A percentile compares a stretch with the other conserved stretches of the same genome.
phyloP scores from a whole-genome alignment of 2,329 filamentous ascomycete genomes.

The Acrocalymma vagum region DNA sequence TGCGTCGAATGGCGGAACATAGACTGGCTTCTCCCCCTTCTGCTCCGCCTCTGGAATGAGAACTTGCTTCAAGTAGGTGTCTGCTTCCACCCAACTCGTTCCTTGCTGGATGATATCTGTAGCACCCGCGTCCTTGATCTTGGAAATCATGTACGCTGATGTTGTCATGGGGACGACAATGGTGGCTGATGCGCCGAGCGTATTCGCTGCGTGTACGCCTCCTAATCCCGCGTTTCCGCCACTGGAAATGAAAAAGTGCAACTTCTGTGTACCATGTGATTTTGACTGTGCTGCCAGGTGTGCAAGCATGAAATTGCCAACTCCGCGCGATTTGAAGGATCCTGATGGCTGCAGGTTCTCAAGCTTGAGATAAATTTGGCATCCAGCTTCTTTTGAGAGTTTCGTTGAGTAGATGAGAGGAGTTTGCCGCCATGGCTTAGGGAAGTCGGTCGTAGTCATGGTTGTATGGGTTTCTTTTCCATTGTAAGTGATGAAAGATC shows the following conservation, averaged over 20 bases:
- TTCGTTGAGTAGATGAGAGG: conserved; percentile 71
- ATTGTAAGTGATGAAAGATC: too few species aligned
- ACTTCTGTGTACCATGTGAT: conserved; percentile 19
- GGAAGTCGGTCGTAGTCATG: too few species aligned
- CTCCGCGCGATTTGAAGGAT: conserved; percentile 80
- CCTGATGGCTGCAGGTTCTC: conserved; percentile 83
- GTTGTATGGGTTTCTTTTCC: too few species aligned
- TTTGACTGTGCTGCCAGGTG: conserved; percentile 40
- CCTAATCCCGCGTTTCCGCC: conserved; percentile 86
- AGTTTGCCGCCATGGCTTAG: conserved; percentile 69
- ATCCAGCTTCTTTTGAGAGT: conserved; percentile 73
- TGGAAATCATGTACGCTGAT: conserved; percentile 71
- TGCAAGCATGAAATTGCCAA: conserved; percentile 72
- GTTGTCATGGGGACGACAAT: conserved; percentile 75
- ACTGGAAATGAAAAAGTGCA: conserved; percentile 79
- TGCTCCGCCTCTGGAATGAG: conserved; percentile 51
- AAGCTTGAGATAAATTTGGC: conserved; percentile 81
- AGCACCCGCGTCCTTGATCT: conserved; percentile 70
- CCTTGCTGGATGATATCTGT: conserved; percentile 73
- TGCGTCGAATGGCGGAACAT: conserved; percentile 74
- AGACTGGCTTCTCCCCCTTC: conserved; percentile 51
- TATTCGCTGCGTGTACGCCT: conserved; percentile 73
- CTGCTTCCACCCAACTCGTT: conserved; percentile 72
- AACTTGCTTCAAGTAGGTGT: conserved; percentile 67
- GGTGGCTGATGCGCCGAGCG: conserved; percentile 70